Conservation (phyloP, 2,329 filamentous ascomycete genomes). For the Exophiala viscosa region DNA sequence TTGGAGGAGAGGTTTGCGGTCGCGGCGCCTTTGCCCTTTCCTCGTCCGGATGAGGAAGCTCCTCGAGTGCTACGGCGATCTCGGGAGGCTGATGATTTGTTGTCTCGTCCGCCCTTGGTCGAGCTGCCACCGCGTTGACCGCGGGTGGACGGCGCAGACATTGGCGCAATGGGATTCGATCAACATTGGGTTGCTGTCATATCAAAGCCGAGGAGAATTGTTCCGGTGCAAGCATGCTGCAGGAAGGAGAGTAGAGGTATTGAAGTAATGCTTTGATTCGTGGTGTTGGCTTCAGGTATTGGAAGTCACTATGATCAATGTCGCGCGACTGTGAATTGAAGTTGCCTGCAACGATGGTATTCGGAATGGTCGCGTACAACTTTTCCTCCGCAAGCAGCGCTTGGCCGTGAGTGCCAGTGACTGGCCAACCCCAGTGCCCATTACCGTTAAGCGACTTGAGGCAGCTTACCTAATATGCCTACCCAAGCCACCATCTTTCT, state of each 20-base stretch:
- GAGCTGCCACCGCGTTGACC: conserved; percentile 25
- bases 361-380: no score
- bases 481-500: no score
- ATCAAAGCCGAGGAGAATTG: neutral
- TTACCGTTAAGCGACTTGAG: no score
- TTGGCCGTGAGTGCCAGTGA: no score
- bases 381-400: no score
- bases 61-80: conserved; percentile 22
- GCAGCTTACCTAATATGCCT: no score
- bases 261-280: neutral
- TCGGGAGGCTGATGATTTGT: conserved; percentile 5
- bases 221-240: neutral
- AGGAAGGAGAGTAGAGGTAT: neutral
- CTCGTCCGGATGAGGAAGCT: neutral
- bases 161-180: conserved; percentile 14
- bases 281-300: neutral
- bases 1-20: conserved; percentile 1
- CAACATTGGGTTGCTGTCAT: conserved; percentile 23
- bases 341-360: no score
- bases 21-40: conserved; percentile 14
- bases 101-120: conserved; percentile 19
- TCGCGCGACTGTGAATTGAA: no score
- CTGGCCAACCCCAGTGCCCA: no score
- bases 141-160: conserved; percentile 26
- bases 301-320: neutral